These are phyloP conservation scores for Lunularia cruciata DNA, from an alignment of 225 moss, liverwort and hornwort genomes.

Conservation along the genomic window DNA sequence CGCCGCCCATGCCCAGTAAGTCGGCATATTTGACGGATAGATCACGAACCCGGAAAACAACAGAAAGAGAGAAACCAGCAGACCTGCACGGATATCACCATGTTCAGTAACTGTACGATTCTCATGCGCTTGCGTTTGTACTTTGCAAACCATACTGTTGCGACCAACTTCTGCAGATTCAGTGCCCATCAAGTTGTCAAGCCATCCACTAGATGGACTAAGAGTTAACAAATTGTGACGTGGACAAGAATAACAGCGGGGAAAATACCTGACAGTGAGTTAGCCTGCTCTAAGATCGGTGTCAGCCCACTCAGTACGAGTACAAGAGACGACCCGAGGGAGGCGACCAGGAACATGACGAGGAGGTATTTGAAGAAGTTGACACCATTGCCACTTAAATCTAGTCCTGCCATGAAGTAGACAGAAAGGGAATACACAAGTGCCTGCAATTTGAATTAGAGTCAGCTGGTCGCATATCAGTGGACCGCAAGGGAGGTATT, in stretches of 20 bases:
- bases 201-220: too few relatives aligned
- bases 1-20: constrained; percentile 23
- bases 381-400: not conserved
- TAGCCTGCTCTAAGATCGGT: constrained; percentile 28
- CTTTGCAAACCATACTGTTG: not conserved
- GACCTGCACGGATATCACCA: constrained; percentile 22
- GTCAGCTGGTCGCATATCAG: too few relatives aligned
- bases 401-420: constrained; percentile 28
- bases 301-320: constrained; percentile 31
- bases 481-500: too few relatives aligned
- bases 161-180: too few relatives aligned
- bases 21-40: constrained; percentile 30
- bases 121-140: not conserved
- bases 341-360: constrained; percentile 14
- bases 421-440: constrained; percentile 5
- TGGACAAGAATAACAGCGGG: not conserved
- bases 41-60: constrained; percentile 37
- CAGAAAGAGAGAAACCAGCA: constrained; percentile 28
- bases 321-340: constrained; percentile 23
- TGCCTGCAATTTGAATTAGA: too few relatives aligned
- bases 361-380: constrained; percentile 19
- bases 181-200: too few relatives aligned
- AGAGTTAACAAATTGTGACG: too few relatives aligned
- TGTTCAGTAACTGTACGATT: not conserved
- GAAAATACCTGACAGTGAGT: constrained; percentile 22